Evolutionary conservation across 2,329 filamentous ascomycete genomes (phyloP).

Genomic region (Pseudocercospora ulei): DNA sequence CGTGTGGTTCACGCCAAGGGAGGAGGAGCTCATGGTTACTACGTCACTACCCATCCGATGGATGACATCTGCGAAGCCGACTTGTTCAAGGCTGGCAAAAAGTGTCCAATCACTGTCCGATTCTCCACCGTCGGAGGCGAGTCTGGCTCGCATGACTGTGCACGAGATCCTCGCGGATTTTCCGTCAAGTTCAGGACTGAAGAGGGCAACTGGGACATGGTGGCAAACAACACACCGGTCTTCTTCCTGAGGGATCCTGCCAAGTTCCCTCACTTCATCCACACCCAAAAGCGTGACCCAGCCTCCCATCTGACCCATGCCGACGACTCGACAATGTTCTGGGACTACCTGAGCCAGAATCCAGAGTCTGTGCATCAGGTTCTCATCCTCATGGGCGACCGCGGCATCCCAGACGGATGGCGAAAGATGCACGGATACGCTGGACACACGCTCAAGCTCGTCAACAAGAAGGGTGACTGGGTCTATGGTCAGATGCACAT

Average conservation of each 20-base stretch:
- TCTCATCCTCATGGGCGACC: constrained; percentile 47
- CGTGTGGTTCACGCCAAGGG: constrained; percentile 46
- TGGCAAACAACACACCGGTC: constrained; percentile 63
- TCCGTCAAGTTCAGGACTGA: constrained; percentile 63
- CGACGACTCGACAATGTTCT: constrained; percentile 56
- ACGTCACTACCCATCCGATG: constrained; percentile 40
- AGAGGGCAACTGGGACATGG: constrained; percentile 64
- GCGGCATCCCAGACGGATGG: constrained; percentile 48
- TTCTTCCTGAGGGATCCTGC: constrained; percentile 67
- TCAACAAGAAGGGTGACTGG: constrained; percentile 47
- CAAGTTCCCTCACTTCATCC: constrained; percentile 65
- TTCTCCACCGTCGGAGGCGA: constrained; percentile 71
- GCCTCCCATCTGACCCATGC: constrained; percentile 60
- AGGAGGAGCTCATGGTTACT: constrained; percentile 43
- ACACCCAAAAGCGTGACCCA: constrained; percentile 65
- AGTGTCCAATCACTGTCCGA: constrained; percentile 55
- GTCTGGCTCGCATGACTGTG: constrained; percentile 60
- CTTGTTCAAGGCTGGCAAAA: constrained; percentile 54
- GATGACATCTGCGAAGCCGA: constrained; percentile 42
- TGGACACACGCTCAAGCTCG: constrained; percentile 47
- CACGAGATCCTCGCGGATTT: constrained; percentile 63
- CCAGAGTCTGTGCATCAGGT: constrained; percentile 48
- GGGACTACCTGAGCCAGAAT: constrained; percentile 51
- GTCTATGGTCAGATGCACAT: constrained; percentile 47
- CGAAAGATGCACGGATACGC: constrained; percentile 49